Evolutionary conservation across 768 basidiomycete species (phyloP).

Genomic region (Nidula microcarpa): DNA sequence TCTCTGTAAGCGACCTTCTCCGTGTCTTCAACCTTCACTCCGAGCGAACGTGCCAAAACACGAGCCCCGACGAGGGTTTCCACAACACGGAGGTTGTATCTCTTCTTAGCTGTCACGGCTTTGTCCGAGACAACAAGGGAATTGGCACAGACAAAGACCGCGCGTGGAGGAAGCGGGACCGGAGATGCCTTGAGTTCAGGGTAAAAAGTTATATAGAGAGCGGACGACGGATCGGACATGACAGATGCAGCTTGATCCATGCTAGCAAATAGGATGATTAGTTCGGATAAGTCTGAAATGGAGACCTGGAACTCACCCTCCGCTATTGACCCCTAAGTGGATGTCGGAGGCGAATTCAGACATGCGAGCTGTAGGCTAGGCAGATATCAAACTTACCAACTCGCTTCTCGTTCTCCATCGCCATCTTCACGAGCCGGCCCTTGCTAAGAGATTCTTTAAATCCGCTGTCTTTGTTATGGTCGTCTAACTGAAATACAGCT

Average conservation of each 20-base stretch:
- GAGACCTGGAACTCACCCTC: constrained; percentile 47
- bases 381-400: constrained; percentile 47
- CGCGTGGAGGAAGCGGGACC: constrained; percentile 53
- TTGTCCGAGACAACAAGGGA: constrained; percentile 83
- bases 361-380: not conserved
- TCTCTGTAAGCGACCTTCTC: constrained; percentile 66
- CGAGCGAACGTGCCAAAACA: constrained; percentile 61
- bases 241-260: constrained; percentile 94
- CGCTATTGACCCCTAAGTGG: constrained; percentile 61
- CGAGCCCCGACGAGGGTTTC: constrained; percentile 82
- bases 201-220: constrained; percentile 80
- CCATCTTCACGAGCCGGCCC: constrained; percentile 71
- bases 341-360: not conserved
- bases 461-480: not conserved
- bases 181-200: constrained; percentile 66
- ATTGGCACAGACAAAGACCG: constrained; percentile 77
- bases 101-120: constrained; percentile 65
- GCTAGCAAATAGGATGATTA: constrained; percentile 39
- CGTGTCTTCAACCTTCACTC: constrained; percentile 32
- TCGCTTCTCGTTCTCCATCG: constrained; percentile 81
- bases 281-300: constrained; percentile 1
- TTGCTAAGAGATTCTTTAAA: constrained; percentile 39
- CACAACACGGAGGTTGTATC: constrained; percentile 91
- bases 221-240: constrained; percentile 65
- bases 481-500: constrained; percentile 10